Conservation (phyloP, 2,329 filamentous ascomycete species). For the Cercospora zeina region DNA sequence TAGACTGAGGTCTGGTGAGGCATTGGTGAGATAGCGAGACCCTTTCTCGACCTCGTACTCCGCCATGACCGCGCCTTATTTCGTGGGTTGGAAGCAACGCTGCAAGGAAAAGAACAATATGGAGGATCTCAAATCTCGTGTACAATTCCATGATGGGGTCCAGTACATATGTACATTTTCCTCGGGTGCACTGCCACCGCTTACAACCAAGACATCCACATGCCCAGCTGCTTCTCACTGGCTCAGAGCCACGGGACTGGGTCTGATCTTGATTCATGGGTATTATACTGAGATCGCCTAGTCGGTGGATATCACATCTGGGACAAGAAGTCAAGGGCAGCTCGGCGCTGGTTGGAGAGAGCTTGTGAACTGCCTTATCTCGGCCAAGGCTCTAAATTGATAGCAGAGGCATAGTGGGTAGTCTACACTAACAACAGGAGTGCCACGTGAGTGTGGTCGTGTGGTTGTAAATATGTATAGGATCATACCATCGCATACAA, state of each 20-base stretch:
- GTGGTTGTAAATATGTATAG: too few species aligned
- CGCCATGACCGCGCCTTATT: conserved; percentile 4
- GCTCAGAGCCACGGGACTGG: conserved; percentile 5
- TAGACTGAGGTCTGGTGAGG: conserved; percentile 7
- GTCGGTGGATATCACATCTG: background rate
- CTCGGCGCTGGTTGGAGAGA: conserved; percentile 22
- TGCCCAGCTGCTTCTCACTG: background rate
- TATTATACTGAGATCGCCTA: background rate
- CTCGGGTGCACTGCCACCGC: background rate
- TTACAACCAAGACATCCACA: conserved; percentile 2
- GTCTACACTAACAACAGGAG: background rate
- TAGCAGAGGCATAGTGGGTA: conserved; percentile 4
- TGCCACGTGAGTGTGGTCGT: background rate
- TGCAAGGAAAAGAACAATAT: background rate
- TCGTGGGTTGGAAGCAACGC: background rate
- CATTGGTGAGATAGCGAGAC: background rate
- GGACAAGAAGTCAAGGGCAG: conserved; percentile 3
- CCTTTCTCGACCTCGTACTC: conserved; percentile 21
- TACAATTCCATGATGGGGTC: background rate
- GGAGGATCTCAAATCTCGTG: background rate
- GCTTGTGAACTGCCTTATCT: conserved; percentile 20
- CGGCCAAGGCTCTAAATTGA: conserved; percentile 23
- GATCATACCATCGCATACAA: background rate
- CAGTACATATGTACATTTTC: background rate
- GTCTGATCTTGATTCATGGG: background rate